Evolutionary conservation across 108 stramenopile species (phyloP).

Genomic region (Skeletonema tropicum): DNA sequence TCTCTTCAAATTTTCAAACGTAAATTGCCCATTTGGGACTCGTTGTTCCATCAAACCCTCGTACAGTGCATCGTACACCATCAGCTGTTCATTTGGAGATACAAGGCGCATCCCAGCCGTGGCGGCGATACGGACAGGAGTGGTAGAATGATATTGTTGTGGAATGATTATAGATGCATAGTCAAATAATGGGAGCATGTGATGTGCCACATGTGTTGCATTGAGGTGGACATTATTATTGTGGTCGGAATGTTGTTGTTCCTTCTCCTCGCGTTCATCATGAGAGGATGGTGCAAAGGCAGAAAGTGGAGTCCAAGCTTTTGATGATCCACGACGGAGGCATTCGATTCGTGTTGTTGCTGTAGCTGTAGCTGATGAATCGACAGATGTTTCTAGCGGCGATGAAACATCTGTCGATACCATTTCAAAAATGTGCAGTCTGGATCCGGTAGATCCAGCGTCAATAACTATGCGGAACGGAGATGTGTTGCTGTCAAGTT

Average conservation of each 20-base stretch:
- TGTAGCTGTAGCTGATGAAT: conserved; percentile 10
- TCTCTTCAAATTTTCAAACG: conserved; percentile 59
- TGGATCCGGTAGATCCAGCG: conserved; percentile 88
- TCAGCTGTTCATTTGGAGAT: conserved; percentile 57
- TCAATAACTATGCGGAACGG: conserved; percentile 75
- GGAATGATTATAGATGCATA: conserved; percentile 82
- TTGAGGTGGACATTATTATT: conserved; percentile 31
- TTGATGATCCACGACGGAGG: conserved; percentile 72
- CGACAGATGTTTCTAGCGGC: conserved; percentile 2
- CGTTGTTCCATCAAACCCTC: conserved; percentile 62
- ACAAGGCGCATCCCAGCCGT: conserved; percentile 90
- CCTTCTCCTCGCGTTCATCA: conserved; percentile 20
- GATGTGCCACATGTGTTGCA: conserved; percentile 64
- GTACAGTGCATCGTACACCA: conserved; percentile 79
- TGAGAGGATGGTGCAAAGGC: conserved; percentile 58
- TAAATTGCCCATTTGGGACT: conserved; percentile 37
- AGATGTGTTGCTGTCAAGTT: conserved; percentile 10
- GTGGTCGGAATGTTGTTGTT: conserved; percentile 8
- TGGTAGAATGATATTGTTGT: conserved; percentile 57
- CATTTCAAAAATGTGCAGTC: conserved; percentile 86
- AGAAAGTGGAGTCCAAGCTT: conserved; percentile 77
- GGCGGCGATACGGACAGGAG: conserved; percentile 77
- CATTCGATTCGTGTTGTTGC: conserved; percentile 37
- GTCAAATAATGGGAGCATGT: conserved; percentile 82
- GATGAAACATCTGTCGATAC: conserved; percentile 19